A percentile compares a stretch with the other conserved stretches of the same genome.
Conservation (phyloP, 495 filamentous ascomycete species). For the Neurospora pannonica region DNA sequence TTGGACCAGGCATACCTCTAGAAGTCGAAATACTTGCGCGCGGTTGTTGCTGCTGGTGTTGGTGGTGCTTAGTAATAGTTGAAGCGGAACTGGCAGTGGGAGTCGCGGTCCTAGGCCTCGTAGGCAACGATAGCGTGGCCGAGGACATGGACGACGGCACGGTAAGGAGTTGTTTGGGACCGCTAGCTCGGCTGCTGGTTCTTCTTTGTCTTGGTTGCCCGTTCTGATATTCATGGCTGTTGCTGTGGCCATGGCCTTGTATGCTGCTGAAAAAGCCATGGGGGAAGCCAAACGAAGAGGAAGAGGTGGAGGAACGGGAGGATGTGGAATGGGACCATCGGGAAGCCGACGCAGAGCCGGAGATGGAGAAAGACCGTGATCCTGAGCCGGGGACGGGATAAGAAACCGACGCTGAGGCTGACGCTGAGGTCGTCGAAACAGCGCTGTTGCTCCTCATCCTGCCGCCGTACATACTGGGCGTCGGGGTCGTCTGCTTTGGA, state of each 20-base stretch:
- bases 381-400: not conserved
- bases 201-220: not conserved
- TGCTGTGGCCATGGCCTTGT: not conserved
- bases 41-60: not conserved
- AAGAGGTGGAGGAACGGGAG: not conserved
- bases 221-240: not conserved
- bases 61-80: not conserved
- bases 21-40: not conserved
- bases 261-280: not conserved
- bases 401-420: not conserved
- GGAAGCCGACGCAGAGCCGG: not conserved
- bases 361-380: not conserved
- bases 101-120: not conserved
- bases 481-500: not conserved
- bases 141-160: not conserved
- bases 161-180: not conserved
- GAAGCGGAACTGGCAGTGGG: not conserved
- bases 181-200: not conserved
- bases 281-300: not conserved
- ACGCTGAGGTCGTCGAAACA: not conserved
- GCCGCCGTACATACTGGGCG: conserved; percentile 11
- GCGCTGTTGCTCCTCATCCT: conserved; percentile 10
- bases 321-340: not conserved
- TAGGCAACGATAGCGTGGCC: not conserved
- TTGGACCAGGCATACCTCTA: not conserved